Evolutionary conservation across 805 yeast species (phyloP).

Genomic region (Myxozyma nipponensis): DNA sequence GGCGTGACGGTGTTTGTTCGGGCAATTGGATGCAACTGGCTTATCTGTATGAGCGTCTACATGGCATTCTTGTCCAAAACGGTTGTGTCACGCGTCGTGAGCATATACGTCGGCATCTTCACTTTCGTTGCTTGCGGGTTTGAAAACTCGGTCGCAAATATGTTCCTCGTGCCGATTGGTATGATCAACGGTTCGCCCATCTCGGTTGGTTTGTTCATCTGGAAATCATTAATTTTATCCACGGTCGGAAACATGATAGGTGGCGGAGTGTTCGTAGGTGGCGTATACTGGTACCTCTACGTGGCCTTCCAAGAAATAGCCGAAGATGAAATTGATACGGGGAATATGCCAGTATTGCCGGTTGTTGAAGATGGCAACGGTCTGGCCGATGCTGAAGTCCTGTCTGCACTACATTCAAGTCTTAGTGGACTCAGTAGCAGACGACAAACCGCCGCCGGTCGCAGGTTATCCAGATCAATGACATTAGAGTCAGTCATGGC

Average conservation of each 20-base stretch:
- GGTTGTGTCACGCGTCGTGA: slow-evolving; percentile 63
- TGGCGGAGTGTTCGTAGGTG: slow-evolving; percentile 62
- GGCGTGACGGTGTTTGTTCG: slow-evolving; percentile 24
- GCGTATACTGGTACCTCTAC: slow-evolving; percentile 71
- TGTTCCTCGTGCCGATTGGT: slow-evolving; percentile 65
- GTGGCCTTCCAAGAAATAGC: slow-evolving; percentile 32
- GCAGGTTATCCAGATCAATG: background rate
- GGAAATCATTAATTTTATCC: slow-evolving; percentile 71
- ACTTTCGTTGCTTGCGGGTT: slow-evolving; percentile 77
- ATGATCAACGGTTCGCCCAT: slow-evolving; percentile 62
- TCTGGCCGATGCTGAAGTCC: background rate
- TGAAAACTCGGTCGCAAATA: slow-evolving; percentile 79
- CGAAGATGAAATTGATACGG: slow-evolving; percentile 36
- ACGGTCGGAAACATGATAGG: slow-evolving; percentile 74
- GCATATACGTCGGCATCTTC: slow-evolving; percentile 65
- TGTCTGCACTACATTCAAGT: background rate
- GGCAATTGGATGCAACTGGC: slow-evolving; percentile 67
- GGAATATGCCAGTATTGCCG: slow-evolving; percentile 13
- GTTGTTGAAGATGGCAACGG: background rate
- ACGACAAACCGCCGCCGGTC: background rate
- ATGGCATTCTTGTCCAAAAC: slow-evolving; percentile 77
- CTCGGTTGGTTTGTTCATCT: slow-evolving; percentile 59
- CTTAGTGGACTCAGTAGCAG: background rate
- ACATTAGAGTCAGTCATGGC: background rate
- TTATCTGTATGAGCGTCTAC: slow-evolving; percentile 70